These are phyloP conservation scores for Metschnikowia orientalis DNA, from an alignment of 805 yeast genomes.

Conservation along the genomic window DNA sequence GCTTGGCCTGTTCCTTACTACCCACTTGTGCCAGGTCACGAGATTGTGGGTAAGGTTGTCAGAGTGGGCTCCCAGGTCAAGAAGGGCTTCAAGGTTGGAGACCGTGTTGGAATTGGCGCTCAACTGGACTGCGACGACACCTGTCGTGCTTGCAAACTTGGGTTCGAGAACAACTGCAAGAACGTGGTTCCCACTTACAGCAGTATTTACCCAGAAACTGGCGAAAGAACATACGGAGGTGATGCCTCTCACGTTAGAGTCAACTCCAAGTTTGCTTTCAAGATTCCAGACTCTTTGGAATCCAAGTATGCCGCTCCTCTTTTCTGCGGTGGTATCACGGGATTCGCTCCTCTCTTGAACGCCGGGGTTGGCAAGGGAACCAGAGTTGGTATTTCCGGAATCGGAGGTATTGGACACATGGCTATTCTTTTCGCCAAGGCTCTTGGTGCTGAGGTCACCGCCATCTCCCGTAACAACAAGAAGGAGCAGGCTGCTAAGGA, in stretches of 20 bases:
- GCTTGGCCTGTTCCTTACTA: conserved; percentile 40
- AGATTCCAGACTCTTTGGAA: conserved; percentile 10
- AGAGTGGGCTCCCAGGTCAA: conserved; percentile 10
- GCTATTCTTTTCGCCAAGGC: conserved; percentile 56
- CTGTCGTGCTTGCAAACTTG: conserved; percentile 6
- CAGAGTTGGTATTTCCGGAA: conserved; percentile 55
- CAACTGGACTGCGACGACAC: conserved; percentile 24
- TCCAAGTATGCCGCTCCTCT: conserved; percentile 13
- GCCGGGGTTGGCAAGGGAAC: conserved; percentile 18
- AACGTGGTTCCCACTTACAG: conserved; percentile 7
- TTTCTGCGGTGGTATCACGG: conserved; percentile 17
- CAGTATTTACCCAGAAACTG: conserved; percentile 7
- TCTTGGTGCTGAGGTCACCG: conserved; percentile 56
- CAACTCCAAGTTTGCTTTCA: conserved; percentile 11
- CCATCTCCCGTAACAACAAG: conserved; percentile 45
- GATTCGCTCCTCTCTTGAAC: conserved; percentile 12
- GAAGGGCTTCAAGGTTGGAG: conserved; percentile 49
- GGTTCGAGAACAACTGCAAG: conserved; percentile 9
- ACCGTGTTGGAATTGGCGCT: conserved; percentile 79
- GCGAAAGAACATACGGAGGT: conserved; percentile 8
- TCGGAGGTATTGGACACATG: conserved; percentile 66
- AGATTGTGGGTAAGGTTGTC: conserved; percentile 16
- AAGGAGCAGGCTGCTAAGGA: conserved; percentile 49
- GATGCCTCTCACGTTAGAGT: conserved; percentile 10
- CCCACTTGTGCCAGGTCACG: conserved; percentile 22